phyloP scores from a whole-genome alignment of 768 basidiomycete species.

The Mycena olivaceomarginata region DNA sequence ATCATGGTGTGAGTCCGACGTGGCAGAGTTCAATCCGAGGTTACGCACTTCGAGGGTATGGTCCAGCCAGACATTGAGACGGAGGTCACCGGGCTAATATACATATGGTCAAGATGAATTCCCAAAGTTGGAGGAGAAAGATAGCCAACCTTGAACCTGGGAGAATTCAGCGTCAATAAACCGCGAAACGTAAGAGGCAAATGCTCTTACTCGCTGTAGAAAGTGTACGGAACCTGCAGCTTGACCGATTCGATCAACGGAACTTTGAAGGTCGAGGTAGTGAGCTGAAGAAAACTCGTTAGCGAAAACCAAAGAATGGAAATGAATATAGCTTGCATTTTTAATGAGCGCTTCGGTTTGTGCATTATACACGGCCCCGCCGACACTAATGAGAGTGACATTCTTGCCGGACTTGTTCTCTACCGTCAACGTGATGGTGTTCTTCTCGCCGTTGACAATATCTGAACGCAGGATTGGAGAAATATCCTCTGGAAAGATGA shows the following conservation, averaged over 20 bases:
- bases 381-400: slow-evolving; percentile 78
- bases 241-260: slow-evolving; percentile 74
- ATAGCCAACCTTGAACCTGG: slow-evolving; percentile 76
- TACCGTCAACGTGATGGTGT: slow-evolving; percentile 76
- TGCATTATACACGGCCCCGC: slow-evolving; percentile 81
- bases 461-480: slow-evolving; percentile 63
- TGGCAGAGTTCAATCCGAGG: neutral
- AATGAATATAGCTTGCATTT: slow-evolving; percentile 71
- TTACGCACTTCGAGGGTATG: slow-evolving; percentile 74
- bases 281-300: slow-evolving; percentile 65
- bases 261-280: slow-evolving; percentile 71
- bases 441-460: slow-evolving; percentile 89
- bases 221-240: slow-evolving; percentile 81
- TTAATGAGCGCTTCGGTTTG: slow-evolving; percentile 80
- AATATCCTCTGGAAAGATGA: neutral
- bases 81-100: slow-evolving; percentile 82
- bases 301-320: neutral
- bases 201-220: slow-evolving; percentile 86
- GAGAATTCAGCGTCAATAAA: slow-evolving; percentile 39
- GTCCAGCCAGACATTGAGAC: slow-evolving; percentile 86
- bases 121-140: slow-evolving; percentile 14
- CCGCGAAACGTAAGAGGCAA: slow-evolving; percentile 14
- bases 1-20: slow-evolving; percentile 15
- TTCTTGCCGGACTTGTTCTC: slow-evolving; percentile 88
- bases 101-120: slow-evolving; percentile 5